A percentile compares a stretch with the other conserved stretches of the same genome.
Evolutionary conservation across 495 filamentous ascomycete genomes (phyloP).

Genomic region (Clavariopsis aquatica): DNA sequence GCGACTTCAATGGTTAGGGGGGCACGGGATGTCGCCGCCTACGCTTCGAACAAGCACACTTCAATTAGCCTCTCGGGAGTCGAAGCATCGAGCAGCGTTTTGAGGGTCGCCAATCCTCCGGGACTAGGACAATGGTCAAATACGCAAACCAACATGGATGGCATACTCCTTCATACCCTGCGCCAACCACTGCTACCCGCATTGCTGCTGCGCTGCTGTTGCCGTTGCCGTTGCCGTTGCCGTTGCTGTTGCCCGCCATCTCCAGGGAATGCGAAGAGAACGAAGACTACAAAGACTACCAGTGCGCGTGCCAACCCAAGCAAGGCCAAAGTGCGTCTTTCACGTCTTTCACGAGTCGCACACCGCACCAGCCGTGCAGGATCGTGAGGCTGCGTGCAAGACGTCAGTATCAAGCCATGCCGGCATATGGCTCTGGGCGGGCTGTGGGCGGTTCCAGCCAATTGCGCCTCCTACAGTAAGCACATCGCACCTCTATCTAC

Average conservation of each 20-base stretch:
- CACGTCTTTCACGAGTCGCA: too few species aligned
- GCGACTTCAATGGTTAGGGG: background rate
- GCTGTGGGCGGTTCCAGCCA: too few species aligned
- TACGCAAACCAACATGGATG: background rate
- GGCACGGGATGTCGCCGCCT: slow-evolving; percentile 1
- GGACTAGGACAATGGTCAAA: slow-evolving; percentile 14
- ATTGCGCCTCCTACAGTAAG: background rate
- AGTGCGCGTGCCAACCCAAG: too few species aligned
- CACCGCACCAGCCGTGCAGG: too few species aligned
- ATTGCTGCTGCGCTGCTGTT: slow-evolving; percentile 3
- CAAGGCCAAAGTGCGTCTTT: too few species aligned
- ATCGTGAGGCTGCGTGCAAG: too few species aligned
- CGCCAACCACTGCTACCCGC: slow-evolving; percentile 29
- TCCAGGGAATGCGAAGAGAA: background rate
- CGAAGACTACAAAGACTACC: too few species aligned
- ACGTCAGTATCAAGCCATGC: too few species aligned
- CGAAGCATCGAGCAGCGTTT: slow-evolving; percentile 32
- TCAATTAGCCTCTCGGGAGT: slow-evolving; percentile 32
- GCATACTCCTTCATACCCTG: slow-evolving; percentile 30
- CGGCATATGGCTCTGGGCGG: too few species aligned
- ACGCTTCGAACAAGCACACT: slow-evolving; percentile 34
- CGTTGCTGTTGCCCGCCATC: background rate
- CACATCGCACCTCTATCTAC: too few species aligned
- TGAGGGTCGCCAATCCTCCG: slow-evolving; percentile 28
- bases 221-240: background rate